These are phyloP conservation scores for Lodderomyces metapsilosis DNA, from an alignment of 1,139 yeast species.

Conservation along the genomic window DNA sequence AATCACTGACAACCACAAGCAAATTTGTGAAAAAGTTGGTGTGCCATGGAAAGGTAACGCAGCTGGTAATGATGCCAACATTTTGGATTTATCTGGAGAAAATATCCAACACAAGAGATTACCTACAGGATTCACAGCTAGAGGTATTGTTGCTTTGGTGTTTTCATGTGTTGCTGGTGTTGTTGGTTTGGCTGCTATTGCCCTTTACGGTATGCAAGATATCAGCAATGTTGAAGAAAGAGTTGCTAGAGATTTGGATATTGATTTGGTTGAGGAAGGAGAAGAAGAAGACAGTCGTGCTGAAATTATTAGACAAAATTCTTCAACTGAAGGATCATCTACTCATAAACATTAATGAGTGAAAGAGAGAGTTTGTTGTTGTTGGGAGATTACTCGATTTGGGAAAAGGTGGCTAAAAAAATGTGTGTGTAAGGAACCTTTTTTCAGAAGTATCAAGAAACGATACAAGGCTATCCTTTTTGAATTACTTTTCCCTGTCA, in stretches of 20 bases:
- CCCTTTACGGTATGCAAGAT: conserved; percentile 66
- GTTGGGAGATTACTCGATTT: conserved; percentile 14
- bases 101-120: conserved; percentile 53
- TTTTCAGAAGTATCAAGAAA: background rate
- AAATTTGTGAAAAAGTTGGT: conserved; percentile 45
- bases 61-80: conserved; percentile 56
- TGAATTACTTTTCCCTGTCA: background rate
- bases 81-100: conserved; percentile 58
- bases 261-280: conserved; percentile 43
- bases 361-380: background rate
- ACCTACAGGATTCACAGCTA: conserved; percentile 67
- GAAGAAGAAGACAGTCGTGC: conserved; percentile 31
- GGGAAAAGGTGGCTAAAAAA: conserved; percentile 3
- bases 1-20: conserved; percentile 46
- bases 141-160: conserved; percentile 64
- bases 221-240: conserved; percentile 57
- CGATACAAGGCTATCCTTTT: background rate
- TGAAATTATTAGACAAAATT: conserved; percentile 7
- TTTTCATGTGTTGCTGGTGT: conserved; percentile 58
- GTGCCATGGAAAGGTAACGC: conserved; percentile 61
- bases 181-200: conserved; percentile 55
- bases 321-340: conserved; percentile 11
- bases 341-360: conserved; percentile 6
- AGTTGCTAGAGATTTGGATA: conserved; percentile 59
- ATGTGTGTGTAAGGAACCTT: background rate